phyloP scores from a whole-genome alignment of 2,329 filamentous ascomycete species.

The Ceratocystis papillata region DNA sequence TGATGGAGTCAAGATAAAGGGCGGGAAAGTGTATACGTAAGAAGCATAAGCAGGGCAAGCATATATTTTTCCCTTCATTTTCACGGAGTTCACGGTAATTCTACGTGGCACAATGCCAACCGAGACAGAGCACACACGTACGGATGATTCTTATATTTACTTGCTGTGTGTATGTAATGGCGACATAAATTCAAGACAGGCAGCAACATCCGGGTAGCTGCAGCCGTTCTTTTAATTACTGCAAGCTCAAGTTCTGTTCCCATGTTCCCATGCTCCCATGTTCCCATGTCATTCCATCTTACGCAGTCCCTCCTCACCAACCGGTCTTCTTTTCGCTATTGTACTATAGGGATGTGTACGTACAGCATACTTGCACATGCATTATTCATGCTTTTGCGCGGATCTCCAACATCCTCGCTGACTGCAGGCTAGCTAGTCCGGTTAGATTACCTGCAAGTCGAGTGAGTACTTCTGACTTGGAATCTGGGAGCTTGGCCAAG shows the following conservation, averaged over 20 bases:
- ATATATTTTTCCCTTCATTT: background rate
- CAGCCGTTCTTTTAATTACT: background rate
- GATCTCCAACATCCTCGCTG: background rate
- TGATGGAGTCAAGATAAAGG: background rate
- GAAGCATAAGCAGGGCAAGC: background rate
- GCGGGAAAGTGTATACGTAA: slow-evolving; percentile 10
- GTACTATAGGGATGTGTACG: background rate
- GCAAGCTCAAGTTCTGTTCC: background rate
- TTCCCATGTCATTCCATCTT: background rate
- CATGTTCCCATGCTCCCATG: background rate
- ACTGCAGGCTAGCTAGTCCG: background rate
- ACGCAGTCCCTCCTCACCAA: background rate
- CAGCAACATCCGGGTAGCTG: slow-evolving; percentile 8
- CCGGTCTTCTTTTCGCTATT: background rate
- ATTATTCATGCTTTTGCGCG: background rate
- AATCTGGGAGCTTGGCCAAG: background rate
- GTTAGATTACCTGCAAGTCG: background rate
- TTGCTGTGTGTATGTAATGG: slow-evolving; percentile 2
- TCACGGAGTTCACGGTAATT: slow-evolving; percentile 12
- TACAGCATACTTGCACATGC: background rate
- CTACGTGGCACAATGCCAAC: slow-evolving; percentile 8
- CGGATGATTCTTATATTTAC: background rate
- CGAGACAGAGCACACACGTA: slow-evolving; percentile 6
- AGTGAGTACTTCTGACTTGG: slow-evolving; percentile 1
- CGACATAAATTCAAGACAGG: slow-evolving; percentile 11